A percentile compares a stretch with the other conserved stretches of the same genome.
Evolutionary conservation across 208 protist species (phyloP).

Genomic region (Plasmodiophora brassicae): DNA sequence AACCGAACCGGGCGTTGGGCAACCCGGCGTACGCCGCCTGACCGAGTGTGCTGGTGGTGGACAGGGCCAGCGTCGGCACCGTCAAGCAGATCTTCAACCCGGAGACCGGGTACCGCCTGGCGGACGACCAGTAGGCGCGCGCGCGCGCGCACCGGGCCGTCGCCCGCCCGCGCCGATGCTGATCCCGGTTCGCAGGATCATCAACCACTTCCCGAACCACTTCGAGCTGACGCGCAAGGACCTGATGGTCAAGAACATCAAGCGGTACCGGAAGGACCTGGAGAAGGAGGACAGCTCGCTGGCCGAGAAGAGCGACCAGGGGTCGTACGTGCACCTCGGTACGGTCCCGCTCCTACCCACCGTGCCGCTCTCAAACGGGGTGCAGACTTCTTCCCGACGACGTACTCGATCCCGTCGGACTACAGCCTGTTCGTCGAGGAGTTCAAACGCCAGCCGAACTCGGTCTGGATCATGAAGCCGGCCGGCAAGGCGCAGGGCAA

Average conservation of each 20-base stretch:
- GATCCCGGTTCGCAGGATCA: constrained; percentile 47
- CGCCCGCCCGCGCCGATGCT: too few species aligned
- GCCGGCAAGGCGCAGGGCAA: constrained; percentile 75
- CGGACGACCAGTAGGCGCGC: constrained; percentile 17
- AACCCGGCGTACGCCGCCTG: too few species aligned
- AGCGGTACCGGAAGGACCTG: constrained; percentile 56
- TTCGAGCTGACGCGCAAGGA: constrained; percentile 92
- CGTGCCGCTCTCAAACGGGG: too few species aligned
- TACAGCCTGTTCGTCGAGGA: constrained; percentile 86
- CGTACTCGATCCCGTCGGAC: constrained; percentile 81
- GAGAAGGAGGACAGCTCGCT: background rate
- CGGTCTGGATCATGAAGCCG: constrained; percentile 91
- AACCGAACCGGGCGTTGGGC: background rate
- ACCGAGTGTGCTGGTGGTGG: constrained; percentile 19
- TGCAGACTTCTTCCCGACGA: constrained; percentile 80
- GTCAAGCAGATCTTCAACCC: constrained; percentile 50
- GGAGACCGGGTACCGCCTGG: constrained; percentile 39
- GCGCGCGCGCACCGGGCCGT: too few species aligned
- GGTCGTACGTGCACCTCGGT: background rate
- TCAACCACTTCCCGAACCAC: constrained; percentile 96
- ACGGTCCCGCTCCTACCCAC: too few species aligned
- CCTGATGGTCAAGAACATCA: constrained; percentile 92
- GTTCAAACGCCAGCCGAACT: constrained; percentile 69
- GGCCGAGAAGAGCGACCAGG: constrained; percentile 30
- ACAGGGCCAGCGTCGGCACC: background rate